Evolutionary conservation across 805 yeast genomes (phyloP).

Genomic region (Cyberlindnera samutprakarnensis): DNA sequence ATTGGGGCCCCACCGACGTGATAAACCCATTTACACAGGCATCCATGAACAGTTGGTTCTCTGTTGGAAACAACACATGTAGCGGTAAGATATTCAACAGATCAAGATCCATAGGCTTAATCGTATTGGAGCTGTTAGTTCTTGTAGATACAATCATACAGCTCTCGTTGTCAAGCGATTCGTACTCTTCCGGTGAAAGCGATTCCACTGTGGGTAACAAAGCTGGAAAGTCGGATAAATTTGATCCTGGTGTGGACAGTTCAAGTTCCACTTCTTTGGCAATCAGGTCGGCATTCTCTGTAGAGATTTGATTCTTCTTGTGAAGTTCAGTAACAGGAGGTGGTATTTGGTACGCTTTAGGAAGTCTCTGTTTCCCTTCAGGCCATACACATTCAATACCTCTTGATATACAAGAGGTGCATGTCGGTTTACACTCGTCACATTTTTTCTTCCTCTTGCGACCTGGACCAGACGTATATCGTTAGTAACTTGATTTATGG

Average conservation of each 20-base stretch:
- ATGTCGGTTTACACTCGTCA: constrained; percentile 39
- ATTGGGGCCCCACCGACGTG: constrained; percentile 33
- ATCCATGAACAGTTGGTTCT: constrained; percentile 4
- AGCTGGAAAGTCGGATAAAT: neutral
- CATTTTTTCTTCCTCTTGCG: constrained; percentile 60
- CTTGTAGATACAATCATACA: neutral
- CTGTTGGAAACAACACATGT: neutral
- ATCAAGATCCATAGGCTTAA: too few relatives aligned
- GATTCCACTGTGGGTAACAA: neutral
- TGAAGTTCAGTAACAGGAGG: constrained; percentile 1
- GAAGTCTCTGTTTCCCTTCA: constrained; percentile 11
- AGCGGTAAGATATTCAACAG: neutral
- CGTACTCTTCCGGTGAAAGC: neutral
- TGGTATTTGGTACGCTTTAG: constrained; percentile 15
- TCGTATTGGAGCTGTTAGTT: neutral
- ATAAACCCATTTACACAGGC: constrained; percentile 35
- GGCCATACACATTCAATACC: constrained; percentile 23
- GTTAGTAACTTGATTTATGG: too few relatives aligned
- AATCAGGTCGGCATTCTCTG: neutral
- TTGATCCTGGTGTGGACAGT: too few relatives aligned
- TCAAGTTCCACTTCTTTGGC: neutral
- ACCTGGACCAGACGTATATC: too few relatives aligned
- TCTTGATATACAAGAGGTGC: constrained; percentile 34
- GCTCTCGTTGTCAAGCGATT: constrained; percentile 1
- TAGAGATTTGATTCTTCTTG: neutral